Evolutionary conservation across 129 eudicot species (phyloP), one percentile per base, ranked within the genome.

Genomic region (Erigeron canadensis): DNA sequence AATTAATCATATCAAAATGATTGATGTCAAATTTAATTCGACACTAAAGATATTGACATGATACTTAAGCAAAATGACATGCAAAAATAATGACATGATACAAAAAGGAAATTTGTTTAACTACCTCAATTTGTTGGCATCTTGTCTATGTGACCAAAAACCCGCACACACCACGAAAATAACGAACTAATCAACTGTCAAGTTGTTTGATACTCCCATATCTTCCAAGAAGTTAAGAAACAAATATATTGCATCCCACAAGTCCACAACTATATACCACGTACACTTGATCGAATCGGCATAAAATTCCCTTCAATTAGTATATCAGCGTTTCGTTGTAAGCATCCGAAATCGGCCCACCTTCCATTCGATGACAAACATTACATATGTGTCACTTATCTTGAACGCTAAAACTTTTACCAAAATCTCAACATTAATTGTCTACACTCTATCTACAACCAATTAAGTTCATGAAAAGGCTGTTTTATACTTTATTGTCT

Each of bases 401-500:
- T 39, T 12, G 12, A 16, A 43, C 38, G 12, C 58, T 66, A 56
- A 67, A 56, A 44, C 59, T 42, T 51, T 41, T 62, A 70, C 51
- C 66, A 63, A 63, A 63, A 62, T 63, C 48, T 22, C 19, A 70
- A 63, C 81, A 70, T 42, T 72, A 63, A 17, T 58, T 55, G 61
- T 53, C 28, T 63, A 63, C 60, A n/a, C n/a, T n/a, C n/a, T n/a
- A n/a, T n/a, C n/a, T n/a, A n/a, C n/a, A n/a, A n/a, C n/a, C n/a
- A 45, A 17, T n/a, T 47, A 63, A 16, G 73, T 71, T 53, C 82
- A 78, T 78, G 72, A 54, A 71, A 78, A 78, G 82, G 40, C 54
- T 78, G 77, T 48, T 78, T 72, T 63, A 71, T 11, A 78, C 81
- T 78, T 78, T 78, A 63, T 78, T 54, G n/a, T 63, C 81, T 78